Percentiles rank a stretch among this genome's conserved stretches.
Evolutionary conservation across 1,139 yeast genomes (phyloP).

Genomic region (Wickerhamomyces sp.): DNA sequence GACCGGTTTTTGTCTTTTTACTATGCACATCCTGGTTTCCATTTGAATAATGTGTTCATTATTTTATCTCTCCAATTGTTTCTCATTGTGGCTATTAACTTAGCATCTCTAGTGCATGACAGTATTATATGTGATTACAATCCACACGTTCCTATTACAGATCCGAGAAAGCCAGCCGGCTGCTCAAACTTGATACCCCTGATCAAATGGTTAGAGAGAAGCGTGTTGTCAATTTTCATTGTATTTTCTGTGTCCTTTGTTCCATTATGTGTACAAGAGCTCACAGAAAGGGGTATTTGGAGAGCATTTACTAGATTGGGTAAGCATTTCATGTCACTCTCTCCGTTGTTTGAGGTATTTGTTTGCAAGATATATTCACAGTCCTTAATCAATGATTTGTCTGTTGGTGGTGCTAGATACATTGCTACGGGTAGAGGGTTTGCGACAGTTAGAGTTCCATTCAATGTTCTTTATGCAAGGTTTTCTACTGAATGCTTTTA

Average conservation of each 20-base stretch:
- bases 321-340: slow-evolving; percentile 58
- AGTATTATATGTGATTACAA: slow-evolving; percentile 59
- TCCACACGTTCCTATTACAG: slow-evolving; percentile 56
- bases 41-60: slow-evolving; percentile 65
- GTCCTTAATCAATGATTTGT: slow-evolving; percentile 58
- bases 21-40: slow-evolving; percentile 78
- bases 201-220: slow-evolving; percentile 71
- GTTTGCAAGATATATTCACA: slow-evolving; percentile 70
- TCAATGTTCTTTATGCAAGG: slow-evolving; percentile 61
- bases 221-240: slow-evolving; percentile 67
- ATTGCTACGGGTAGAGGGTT: slow-evolving; percentile 75
- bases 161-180: slow-evolving; percentile 56
- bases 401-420: slow-evolving; percentile 77
- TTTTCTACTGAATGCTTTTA: slow-evolving; percentile 70
- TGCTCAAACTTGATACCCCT: slow-evolving; percentile 66
- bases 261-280: slow-evolving; percentile 67
- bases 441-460: slow-evolving; percentile 72
- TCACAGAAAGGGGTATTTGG: slow-evolving; percentile 71
- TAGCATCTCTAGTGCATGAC: slow-evolving; percentile 64
- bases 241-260: slow-evolving; percentile 70
- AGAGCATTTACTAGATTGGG: slow-evolving; percentile 60
- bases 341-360: slow-evolving; percentile 72
- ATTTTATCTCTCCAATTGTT: slow-evolving; percentile 63
- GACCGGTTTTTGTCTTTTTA: slow-evolving; percentile 73
- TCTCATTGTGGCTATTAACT: slow-evolving; percentile 60